phyloP scores from a whole-genome alignment of 352 stramenopile genomes.

The Albugo laibachii region DNA sequence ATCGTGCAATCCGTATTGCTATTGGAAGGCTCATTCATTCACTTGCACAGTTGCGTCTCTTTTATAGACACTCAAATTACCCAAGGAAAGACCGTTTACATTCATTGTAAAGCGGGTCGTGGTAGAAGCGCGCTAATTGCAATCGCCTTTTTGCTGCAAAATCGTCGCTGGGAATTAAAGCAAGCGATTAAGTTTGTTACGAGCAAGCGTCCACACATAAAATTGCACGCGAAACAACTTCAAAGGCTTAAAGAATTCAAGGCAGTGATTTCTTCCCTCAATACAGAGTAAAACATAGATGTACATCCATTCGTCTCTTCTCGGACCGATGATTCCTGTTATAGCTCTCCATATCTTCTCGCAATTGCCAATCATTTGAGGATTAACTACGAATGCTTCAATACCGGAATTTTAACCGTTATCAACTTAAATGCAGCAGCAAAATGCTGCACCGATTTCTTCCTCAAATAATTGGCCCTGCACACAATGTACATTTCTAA shows the following conservation, averaged over 20 bases:
- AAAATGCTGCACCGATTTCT: no score
- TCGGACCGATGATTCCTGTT: no score
- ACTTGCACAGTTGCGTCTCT: slow-evolving; percentile 18
- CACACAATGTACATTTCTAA: no score
- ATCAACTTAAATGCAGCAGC: no score
- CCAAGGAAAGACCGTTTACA: slow-evolving; percentile 35
- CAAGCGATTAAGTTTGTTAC: slow-evolving; percentile 30
- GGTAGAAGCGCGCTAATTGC: slow-evolving; percentile 55
- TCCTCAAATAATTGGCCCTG: no score
- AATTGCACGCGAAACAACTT: slow-evolving; percentile 34
- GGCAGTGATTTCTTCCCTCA: not conserved
- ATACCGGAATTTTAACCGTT: no score
- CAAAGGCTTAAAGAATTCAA: slow-evolving; percentile 24
- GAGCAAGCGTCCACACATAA: slow-evolving; percentile 36
- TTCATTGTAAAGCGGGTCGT: slow-evolving; percentile 66
- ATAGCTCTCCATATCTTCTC: no score
- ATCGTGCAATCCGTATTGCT: not conserved
- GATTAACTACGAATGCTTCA: no score
- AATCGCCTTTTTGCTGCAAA: slow-evolving; percentile 41
- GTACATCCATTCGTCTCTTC: no score
- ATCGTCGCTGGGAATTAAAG: slow-evolving; percentile 32
- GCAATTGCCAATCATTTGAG: no score
- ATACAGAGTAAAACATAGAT: no score
- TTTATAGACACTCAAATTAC: slow-evolving; percentile 44
- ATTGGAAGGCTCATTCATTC: not conserved